Base-by-base conservation (phyloP, 768 basidiomycete genomes). In the Termitomyces sp. region DNA sequence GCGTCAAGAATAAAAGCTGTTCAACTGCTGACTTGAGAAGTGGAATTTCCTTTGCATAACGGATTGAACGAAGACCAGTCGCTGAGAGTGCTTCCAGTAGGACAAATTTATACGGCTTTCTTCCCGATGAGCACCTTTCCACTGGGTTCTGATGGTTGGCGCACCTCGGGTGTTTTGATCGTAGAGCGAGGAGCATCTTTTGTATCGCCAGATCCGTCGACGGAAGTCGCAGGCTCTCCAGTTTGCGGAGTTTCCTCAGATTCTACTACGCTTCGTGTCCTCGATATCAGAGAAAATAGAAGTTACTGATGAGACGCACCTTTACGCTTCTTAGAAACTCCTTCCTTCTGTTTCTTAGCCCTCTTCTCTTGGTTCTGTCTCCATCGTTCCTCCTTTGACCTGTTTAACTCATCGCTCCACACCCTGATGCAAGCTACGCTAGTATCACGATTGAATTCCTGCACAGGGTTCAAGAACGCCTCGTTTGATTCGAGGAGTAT, bases 21-120 rank as follows among this genome's bases (percentile, higher is more conserved):
- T 31, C 1, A 42, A 20, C 13, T 49, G 59, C 85, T 69, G 52
- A 97, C 96, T 86, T 91, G 58, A 93, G 82, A 45, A 89, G 81
- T 1, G 95, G 94, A 9, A 99, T 94, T 73, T 99, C 97, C 66
- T 97, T 94, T 0, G 95, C 96, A 70, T 98, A 99, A 37, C 97
- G 91, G 55, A 99, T 97, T 1, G 95, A 89, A 7, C 97, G 87
- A 30, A 99, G 80, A 33, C 97, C 97, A 0, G 96, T 98, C 0
- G 97, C 97, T 18, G 95, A 95, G 34, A 99, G 83, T 0, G 95
- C 93, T 73, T 99, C 97, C 11, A 99, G 78, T 18, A 97, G 80
- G 18, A 87, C 85, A 64, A 95, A 83, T 64, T 83, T 87, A 63
- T 86, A 79, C 0, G 85, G 81, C 65, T 66, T 53, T 42, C 18